Evolutionary conservation across 768 basidiomycete genomes (phyloP), one percentile per base, ranked within the genome.

Genomic region (Lepiota brunneoincarnata): DNA sequence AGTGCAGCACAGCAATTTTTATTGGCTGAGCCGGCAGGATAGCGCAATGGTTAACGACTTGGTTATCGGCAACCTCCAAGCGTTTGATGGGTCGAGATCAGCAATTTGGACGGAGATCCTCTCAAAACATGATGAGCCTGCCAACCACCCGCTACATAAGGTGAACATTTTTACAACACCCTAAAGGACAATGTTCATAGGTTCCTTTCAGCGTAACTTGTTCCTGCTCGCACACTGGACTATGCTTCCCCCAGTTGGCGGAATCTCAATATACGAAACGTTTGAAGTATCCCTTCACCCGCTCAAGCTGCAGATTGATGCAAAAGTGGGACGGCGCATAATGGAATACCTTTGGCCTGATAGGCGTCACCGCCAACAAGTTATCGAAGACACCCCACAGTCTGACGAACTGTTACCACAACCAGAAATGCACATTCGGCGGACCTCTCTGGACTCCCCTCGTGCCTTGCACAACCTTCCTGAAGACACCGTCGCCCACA

Each of bases 21-120:
- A 82, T 37, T 93, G 91, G 89, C 73, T 92, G 39, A 90, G 81
- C 66, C 83, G 89, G 58, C 90, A 90, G 64, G 93, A 98, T 67
- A 86, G 92, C 55, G 92, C 93, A 2, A 89, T 87, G 0, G 84
- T 85, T 45, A 93, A 88, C 66, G 82, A 85, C 40, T 69, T 96
- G 43, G 75, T 79, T 14, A 79, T 96, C 44, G 79, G 84, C 4
- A 83, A 96, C 63, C 72, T 97, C 10, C 82, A 86, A 53, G 93
- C 91, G 5, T 88, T 94, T 61, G 93, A 97, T 71, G 90, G 89
- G 9, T 86, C 87, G 36, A 83, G 84, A 14, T 78, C 86, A 63
- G 93, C 92, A 1, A 65, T 84, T 26, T 97, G 93, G 83, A 78
- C 91, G 2, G 94, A 98, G 67, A 93, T 97, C 54, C 71, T 96